Percentiles rank a stretch among this genome's conserved stretches.
These are phyloP conservation scores for Xylariaceae sp. DNA, from an alignment of 2,329 filamentous ascomycete species.

Conservation along the genomic window DNA sequence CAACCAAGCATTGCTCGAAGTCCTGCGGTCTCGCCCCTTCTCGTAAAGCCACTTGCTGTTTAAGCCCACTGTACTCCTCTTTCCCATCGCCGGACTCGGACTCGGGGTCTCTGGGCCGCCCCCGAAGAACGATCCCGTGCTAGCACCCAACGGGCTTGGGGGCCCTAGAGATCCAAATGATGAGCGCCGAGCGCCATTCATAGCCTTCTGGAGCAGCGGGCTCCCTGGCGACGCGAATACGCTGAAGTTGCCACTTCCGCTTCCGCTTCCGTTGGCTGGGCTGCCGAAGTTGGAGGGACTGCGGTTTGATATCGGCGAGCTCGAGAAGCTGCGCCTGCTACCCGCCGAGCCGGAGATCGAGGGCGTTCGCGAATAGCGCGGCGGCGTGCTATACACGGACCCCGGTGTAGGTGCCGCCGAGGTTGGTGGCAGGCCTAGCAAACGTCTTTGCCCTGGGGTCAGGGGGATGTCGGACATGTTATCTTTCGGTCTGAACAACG, in stretches of 20 bases:
- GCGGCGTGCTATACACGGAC: slow-evolving; percentile 80
- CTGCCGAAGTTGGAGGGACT: slow-evolving; percentile 46
- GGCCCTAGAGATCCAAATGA: slow-evolving; percentile 62
- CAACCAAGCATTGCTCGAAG: slow-evolving; percentile 49
- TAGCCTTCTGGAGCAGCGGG: slow-evolving; percentile 69
- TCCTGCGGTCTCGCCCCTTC: slow-evolving; percentile 61
- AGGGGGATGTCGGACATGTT: slow-evolving; percentile 86
- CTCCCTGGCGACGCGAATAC: slow-evolving; percentile 51
- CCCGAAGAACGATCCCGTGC: slow-evolving; percentile 49
- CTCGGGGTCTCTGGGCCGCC: slow-evolving; percentile 70
- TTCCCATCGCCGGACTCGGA: slow-evolving; percentile 61
- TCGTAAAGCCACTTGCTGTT: slow-evolving; percentile 97
- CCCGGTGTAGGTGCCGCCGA: slow-evolving; percentile 65
- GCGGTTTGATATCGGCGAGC: slow-evolving; percentile 62
- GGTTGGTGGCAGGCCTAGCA: slow-evolving; percentile 78
- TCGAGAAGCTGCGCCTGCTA: slow-evolving; percentile 58
- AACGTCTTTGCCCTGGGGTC: slow-evolving; percentile 82
- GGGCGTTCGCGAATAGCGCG: slow-evolving; percentile 78
- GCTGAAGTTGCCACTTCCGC: slow-evolving; percentile 7
- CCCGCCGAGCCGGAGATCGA: slow-evolving; percentile 65
- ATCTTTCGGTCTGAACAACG: slow-evolving; percentile 73
- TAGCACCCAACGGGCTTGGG: slow-evolving; percentile 59
- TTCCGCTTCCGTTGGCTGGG: slow-evolving; percentile 37
- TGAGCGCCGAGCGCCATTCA: slow-evolving; percentile 59
- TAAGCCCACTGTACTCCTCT: slow-evolving; percentile 73